Percentiles rank a stretch among this genome's conserved stretches.
Conservation (phyloP, 108 stramenopile genomes). For the Cyclotella baltica region DNA sequence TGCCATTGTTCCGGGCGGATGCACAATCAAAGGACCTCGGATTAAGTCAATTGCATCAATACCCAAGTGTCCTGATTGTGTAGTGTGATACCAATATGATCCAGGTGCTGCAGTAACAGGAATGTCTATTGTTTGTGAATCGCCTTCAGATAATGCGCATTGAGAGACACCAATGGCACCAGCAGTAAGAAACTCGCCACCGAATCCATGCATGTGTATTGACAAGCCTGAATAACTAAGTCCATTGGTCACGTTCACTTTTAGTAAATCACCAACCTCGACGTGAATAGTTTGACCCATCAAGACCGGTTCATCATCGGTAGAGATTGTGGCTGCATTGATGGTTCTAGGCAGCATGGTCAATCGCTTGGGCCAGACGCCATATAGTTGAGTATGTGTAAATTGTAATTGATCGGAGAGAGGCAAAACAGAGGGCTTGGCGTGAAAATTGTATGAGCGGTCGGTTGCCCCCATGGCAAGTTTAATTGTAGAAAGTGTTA, state of each 20-base stretch:
- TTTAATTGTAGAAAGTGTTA: too few relatives aligned
- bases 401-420: not conserved
- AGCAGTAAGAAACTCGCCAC: constrained; percentile 9
- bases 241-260: constrained; percentile 22
- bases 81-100: constrained; percentile 26
- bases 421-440: not conserved
- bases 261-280: constrained; percentile 8
- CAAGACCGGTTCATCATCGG: not conserved
- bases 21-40: constrained; percentile 38
- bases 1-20: constrained; percentile 13
- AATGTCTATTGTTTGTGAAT: constrained; percentile 21
- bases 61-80: constrained; percentile 13
- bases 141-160: constrained; percentile 26
- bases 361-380: not conserved
- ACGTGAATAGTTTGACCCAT: constrained; percentile 42
- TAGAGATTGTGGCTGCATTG: not conserved
- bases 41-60: constrained; percentile 19
- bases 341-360: not conserved
- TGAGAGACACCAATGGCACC: constrained; percentile 41
- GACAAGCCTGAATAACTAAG: constrained; percentile 20
- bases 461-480: too few relatives aligned
- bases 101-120: constrained; percentile 22
- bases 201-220: constrained; percentile 26
- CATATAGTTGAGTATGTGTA: not conserved
- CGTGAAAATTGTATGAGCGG: constrained; percentile 1